Conservation (phyloP, 2,329 filamentous ascomycete genomes). For the Botrytis aclada region DNA sequence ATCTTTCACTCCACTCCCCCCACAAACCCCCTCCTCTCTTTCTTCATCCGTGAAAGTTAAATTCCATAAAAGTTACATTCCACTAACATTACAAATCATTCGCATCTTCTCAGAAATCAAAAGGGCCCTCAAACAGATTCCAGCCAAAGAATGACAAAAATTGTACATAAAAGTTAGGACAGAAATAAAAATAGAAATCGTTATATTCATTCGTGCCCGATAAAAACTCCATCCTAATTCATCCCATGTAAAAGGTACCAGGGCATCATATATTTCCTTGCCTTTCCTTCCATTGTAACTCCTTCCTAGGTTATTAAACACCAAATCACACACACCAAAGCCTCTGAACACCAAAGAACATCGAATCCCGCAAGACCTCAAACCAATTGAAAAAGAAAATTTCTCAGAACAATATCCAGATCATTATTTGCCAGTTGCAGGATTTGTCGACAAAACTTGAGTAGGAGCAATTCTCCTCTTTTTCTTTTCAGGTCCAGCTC, state of each 20-base stretch:
- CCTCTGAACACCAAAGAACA: neutral
- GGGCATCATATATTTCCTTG: neutral
- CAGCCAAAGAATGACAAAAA: neutral
- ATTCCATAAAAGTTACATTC: neutral
- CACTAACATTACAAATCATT: neutral
- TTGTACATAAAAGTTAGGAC: neutral
- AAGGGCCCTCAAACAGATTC: neutral
- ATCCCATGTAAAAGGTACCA: neutral
- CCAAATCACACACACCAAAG: neutral
- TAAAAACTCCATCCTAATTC: neutral
- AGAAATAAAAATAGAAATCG: neutral
- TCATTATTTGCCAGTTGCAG: neutral
- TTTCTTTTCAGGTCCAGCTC: slow-evolving; percentile 43
- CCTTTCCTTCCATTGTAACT: neutral
- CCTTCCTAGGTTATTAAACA: neutral
- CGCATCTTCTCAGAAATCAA: neutral
- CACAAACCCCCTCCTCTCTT: neutral
- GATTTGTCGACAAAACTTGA: neutral
- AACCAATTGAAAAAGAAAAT: neutral
- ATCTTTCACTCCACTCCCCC: too few species aligned
- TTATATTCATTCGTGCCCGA: neutral
- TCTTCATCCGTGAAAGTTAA: neutral
- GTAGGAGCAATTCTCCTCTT: slow-evolving; percentile 74
- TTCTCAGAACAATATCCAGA: neutral
- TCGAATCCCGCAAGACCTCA: neutral